Percentiles rank a stretch among this genome's conserved stretches.
phyloP scores from a whole-genome alignment of 2,329 filamentous ascomycete species.

The Diaporthe sp. region DNA sequence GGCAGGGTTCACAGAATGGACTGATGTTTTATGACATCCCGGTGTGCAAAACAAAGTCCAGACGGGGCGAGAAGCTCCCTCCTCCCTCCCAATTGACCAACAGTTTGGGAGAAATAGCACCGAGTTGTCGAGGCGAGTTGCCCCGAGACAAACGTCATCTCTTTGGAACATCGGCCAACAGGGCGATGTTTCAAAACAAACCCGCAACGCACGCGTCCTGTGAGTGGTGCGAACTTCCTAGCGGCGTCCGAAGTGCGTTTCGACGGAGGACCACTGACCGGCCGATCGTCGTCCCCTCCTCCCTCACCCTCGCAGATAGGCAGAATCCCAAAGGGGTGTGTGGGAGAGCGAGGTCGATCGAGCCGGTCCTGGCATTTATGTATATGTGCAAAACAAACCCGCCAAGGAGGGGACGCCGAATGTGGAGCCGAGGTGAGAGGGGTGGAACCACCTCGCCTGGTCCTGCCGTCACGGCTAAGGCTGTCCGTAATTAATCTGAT shows the following conservation, averaged over 20 bases:
- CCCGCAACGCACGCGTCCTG: slow-evolving; percentile 12
- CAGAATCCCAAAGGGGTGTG: neutral
- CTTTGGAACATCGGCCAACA: slow-evolving; percentile 27
- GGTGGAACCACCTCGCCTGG: neutral
- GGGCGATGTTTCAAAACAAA: slow-evolving; percentile 34
- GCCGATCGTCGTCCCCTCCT: slow-evolving; percentile 1
- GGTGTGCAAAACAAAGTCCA: neutral
- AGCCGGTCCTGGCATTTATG: slow-evolving; percentile 23
- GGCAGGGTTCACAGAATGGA: neutral
- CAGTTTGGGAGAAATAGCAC: neutral
- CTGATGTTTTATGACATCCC: slow-evolving; percentile 26
- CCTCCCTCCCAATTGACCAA: neutral
- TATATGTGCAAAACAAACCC: slow-evolving; percentile 15
- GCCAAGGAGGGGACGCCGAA: neutral
- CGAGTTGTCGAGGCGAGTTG: neutral
- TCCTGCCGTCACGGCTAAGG: slow-evolving; percentile 25
- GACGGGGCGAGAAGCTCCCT: neutral
- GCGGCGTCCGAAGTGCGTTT: slow-evolving; percentile 28
- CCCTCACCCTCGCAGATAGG: neutral
- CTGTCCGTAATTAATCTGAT: slow-evolving; percentile 23
- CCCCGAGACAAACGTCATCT: slow-evolving; percentile 30
- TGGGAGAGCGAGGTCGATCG: slow-evolving; percentile 10
- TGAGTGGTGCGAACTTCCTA: slow-evolving; percentile 20
- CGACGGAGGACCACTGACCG: slow-evolving; percentile 22
- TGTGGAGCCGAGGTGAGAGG: neutral